Evolutionary conservation across 805 yeast species (phyloP).

Genomic region (Saccharomycopsis sp.): DNA sequence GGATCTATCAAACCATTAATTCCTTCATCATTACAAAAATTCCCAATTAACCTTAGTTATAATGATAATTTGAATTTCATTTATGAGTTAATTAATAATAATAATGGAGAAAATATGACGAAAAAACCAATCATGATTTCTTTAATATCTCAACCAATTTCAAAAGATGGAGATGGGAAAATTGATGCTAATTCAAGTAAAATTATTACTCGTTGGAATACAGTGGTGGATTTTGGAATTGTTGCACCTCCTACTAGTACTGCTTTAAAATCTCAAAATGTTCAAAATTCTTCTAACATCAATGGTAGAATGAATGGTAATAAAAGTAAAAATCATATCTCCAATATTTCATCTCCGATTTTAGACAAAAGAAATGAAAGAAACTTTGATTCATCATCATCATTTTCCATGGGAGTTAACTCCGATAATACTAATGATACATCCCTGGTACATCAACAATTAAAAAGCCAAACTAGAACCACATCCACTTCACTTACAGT

Average conservation of each 20-base stretch:
- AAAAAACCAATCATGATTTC: conserved; percentile 25
- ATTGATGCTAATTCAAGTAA: conserved; percentile 3
- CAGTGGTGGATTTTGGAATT: conserved; percentile 31
- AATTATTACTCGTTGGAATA: conserved; percentile 31
- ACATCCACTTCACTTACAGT: conserved; percentile 18
- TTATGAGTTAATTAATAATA: conserved; percentile 27
- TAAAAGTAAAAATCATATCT: conserved; percentile 1
- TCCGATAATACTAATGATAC: conserved; percentile 1
- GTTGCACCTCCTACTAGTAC: conserved; percentile 34
- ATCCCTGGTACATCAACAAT: conserved; percentile 11
- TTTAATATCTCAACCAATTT: conserved; percentile 21
- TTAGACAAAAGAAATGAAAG: conserved; percentile 1
- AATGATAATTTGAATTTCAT: conserved; percentile 29
- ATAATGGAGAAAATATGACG: conserved; percentile 17
- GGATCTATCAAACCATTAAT: conserved; percentile 18
- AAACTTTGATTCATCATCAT: conserved; percentile 4
- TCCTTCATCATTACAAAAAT: conserved; percentile 16
- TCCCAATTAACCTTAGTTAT: conserved; percentile 24
- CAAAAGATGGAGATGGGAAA: conserved; percentile 4
- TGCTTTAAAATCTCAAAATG: conserved; percentile 25
- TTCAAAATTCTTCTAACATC: background rate
- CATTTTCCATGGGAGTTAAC: conserved; percentile 14
- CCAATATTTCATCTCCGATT: conserved; percentile 4
- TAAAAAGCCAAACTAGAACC: conserved; percentile 14
- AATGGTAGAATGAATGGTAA: background rate